Evolutionary conservation across 805 yeast genomes (phyloP), one percentile per base, ranked within the genome.

Genomic region (Jamesozyma rosinii): DNA sequence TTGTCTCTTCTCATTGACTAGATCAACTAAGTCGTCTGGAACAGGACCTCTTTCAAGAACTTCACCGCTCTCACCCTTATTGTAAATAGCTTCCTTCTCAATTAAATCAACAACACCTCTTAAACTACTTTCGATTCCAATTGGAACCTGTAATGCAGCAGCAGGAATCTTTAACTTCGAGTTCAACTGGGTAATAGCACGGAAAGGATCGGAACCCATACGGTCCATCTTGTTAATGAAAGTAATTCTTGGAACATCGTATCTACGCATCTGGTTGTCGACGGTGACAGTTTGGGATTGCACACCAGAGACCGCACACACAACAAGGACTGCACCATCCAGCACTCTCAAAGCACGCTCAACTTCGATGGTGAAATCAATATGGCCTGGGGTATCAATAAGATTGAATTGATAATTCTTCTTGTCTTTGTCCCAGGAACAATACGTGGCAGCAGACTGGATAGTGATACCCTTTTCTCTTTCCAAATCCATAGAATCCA

Each of bases 401-500:
- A 92, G 74, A 65, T 92, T 92, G 71, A 89, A 88, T 64, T 87
- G 95, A 64, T 79, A 90, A 48, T 74, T 72, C 49, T 71, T 65
- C 37, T 69, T 64, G 44, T 76, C 81, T 60, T 84, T 85, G 46
- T 81, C 81, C 98, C 98, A 92, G 40, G 94, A 81, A 71, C 97
- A 90, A 70, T 85, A 92, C 1, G 98, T 92, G 30, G 98, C 98
- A 49, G 98, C 98, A 47, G 96, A 87, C 68, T 92, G 98, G 62
- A 92, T 92, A 41, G 98, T 92, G 59, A 92, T 92, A 66, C 98
- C 98, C 64, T 92, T 92, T 66, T 92, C 98, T 63, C 98, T 80
- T 68, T 92, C 98, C 53, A 92, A 74, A 55, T 92, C 98, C 98
- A 92, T 92, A 48, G 89, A 90, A 66, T 92, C 98, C 99, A 92